phyloP scores from a whole-genome alignment of 2,329 filamentous ascomycete species.

The Colletotrichum graminicola region DNA sequence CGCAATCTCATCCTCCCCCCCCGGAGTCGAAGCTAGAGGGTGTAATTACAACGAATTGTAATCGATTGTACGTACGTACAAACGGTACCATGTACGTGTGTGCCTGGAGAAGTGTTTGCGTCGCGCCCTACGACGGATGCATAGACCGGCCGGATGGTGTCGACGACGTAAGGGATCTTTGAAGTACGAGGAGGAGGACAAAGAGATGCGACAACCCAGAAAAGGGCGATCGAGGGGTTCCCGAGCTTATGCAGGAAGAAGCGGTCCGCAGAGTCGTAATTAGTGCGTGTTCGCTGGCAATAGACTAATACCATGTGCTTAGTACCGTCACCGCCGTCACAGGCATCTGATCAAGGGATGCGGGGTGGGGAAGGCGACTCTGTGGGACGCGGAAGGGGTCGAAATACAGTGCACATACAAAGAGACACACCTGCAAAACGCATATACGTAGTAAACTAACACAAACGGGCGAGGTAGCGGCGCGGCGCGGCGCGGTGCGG shows the following conservation, averaged over 20 bases:
- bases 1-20: not conserved
- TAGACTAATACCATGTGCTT: not conserved
- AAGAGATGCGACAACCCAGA: constrained; percentile 6
- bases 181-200: constrained; percentile 10
- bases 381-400: not conserved
- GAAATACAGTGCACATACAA: not conserved
- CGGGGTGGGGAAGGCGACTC: constrained; percentile 17
- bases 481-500: not conserved
- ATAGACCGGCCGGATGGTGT: constrained; percentile 12
- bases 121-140: constrained; percentile 27
- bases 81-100: not conserved
- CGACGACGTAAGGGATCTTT: constrained; percentile 16
- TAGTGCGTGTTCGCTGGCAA: constrained; percentile 26
- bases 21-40: constrained; percentile 18
- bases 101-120: constrained; percentile 18
- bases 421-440: not conserved
- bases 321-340: constrained; percentile 10
- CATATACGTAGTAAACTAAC: not conserved
- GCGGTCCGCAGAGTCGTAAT: constrained; percentile 31
- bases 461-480: not conserved
- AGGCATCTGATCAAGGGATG: constrained; percentile 32
- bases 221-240: constrained; percentile 18
- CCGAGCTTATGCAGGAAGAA: constrained; percentile 39
- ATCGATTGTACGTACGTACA: not conserved
- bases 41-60: not conserved